Evolutionary conservation across 116 monocot species (phyloP).

Genomic region (Dioscorea cayenensis): DNA sequence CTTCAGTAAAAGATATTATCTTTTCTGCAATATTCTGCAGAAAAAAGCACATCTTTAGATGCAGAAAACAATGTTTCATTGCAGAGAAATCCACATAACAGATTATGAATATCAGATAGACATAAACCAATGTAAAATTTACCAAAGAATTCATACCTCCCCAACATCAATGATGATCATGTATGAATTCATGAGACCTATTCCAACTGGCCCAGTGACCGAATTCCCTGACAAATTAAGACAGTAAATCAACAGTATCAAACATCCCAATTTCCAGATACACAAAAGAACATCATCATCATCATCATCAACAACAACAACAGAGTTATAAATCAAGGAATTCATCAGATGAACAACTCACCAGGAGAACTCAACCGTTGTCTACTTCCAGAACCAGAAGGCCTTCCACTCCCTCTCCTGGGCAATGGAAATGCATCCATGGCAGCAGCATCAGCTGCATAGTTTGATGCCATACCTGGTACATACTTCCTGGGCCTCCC

Average conservation of each 20-base stretch:
- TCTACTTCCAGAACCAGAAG: constrained; percentile 44
- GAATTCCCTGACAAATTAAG: constrained; percentile 16
- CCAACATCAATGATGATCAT: constrained; percentile 15
- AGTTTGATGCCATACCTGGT: constrained; percentile 18
- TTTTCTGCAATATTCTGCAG: constrained; percentile 55
- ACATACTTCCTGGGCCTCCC: constrained; percentile 70
- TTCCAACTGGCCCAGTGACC: constrained; percentile 24
- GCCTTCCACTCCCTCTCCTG: constrained; percentile 31
- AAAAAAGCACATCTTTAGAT: neutral
- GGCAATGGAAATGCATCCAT: constrained; percentile 11
- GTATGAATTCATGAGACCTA: constrained; percentile 19
- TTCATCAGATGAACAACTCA: constrained; percentile 21
- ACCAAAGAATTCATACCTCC: constrained; percentile 7
- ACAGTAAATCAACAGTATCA: too few relatives aligned
- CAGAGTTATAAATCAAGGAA: neutral
- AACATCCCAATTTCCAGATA: neutral
- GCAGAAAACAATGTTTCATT: neutral
- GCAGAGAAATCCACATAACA: neutral
- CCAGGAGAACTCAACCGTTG: constrained; percentile 47
- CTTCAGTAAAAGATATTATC: constrained; percentile 58
- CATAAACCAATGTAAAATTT: too few relatives aligned
- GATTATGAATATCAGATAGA: too few relatives aligned
- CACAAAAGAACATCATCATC: too few relatives aligned
- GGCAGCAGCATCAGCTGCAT: neutral
- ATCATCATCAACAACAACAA: neutral